Evolutionary conservation across 139 green algal genomes (phyloP), one percentile per base, ranked within the genome.

Genomic region (Micromonas pusilla): DNA sequence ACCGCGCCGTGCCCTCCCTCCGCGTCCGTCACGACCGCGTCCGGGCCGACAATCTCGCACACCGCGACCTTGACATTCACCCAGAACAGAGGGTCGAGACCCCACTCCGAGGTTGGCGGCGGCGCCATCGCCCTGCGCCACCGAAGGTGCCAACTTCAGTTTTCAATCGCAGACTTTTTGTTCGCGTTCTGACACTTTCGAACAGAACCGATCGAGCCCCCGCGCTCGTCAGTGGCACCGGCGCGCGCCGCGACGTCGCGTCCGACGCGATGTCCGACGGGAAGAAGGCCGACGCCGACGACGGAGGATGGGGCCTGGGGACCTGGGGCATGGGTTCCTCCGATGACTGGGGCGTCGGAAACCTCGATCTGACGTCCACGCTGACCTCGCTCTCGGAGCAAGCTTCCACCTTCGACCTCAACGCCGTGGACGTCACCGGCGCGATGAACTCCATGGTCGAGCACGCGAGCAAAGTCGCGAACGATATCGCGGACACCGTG

Each of bases 261-360:
- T n/a, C n/a, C n/a, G n/a, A n/a, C n/a, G n/a, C n/a, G n/a, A n/a
- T n/a, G n/a, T n/a, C n/a, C n/a, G n/a, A n/a, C n/a, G n/a, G n/a
- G n/a, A 65, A 65, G 23, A 25, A 65, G 26, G 54, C 54, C 25
- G 83, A 83, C 28, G 33, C 87, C 28, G 62, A n/a, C n/a, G n/a
- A n/a, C n/a, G n/a, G n/a, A n/a, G n/a, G n/a, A n/a, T n/a, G n/a
- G n/a, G n/a, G n/a, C 45, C 16, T 57, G 9, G 45, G 45, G 45
- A 57, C n/a, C n/a, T 57, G 45, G 45, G 45, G 45, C 9, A 23
- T 9, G 45, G 45, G 45, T 57, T 57, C 45, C 45, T n/a, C n/a
- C n/a, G n/a, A n/a, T n/a, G 45, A 57, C 45, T 57, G 45, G 45
- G 45, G 45, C 45, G 45, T 57, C 9, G 45, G 45, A 16, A 57